Base-by-base conservation (phyloP, 1,139 yeast genomes). In the Hansenula sp. region DNA sequence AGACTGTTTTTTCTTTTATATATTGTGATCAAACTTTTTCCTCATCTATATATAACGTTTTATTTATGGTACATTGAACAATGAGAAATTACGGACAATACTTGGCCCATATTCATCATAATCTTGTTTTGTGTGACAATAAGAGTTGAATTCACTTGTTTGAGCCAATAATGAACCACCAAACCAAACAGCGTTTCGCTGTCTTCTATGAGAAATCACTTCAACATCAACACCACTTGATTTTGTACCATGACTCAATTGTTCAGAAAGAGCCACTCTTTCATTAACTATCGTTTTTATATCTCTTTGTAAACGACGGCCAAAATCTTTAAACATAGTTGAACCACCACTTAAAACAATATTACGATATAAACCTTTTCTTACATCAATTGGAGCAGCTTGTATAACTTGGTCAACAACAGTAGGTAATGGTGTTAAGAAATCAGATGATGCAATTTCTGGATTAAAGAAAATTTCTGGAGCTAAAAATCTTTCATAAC, bases 401-500 rank as follows among this genome's bases (percentile, higher is more conserved):
- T 92, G 97, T 50, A 94, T 90, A 17, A 92, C 97, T 53, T 80
- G 87, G 64, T 94, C 99, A 38, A 94, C 97, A 14, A 88, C 95
- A 14, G 78, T 81, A 34, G 99, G 98, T 48, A 94, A 75, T 34
- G 99, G 99, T 4, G 97, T 92, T 56, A 94, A 71, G 71, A 84
- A 94, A 63, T 94, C 98, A 14, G 95, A 82, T 9, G 96, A 84
- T 41, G 95, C 94, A 53, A 94, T 92, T 64, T 94, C 99, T 13
- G 98, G 98, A 61, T 88, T 89, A 77, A 94, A 94, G 68, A 94
- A 94, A 56, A 94, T 92, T 65, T 94, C 99, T 18, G 98, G 98
- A 1, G 98, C 99, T 64, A 94, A 76, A 64, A 92, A 92, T 53
- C 97, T 76, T 68, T 92, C 99, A 64, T 92, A 92, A 36, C 98